Conservation (phyloP, 306 rosid genomes). For the Vigna nakashimae region DNA sequence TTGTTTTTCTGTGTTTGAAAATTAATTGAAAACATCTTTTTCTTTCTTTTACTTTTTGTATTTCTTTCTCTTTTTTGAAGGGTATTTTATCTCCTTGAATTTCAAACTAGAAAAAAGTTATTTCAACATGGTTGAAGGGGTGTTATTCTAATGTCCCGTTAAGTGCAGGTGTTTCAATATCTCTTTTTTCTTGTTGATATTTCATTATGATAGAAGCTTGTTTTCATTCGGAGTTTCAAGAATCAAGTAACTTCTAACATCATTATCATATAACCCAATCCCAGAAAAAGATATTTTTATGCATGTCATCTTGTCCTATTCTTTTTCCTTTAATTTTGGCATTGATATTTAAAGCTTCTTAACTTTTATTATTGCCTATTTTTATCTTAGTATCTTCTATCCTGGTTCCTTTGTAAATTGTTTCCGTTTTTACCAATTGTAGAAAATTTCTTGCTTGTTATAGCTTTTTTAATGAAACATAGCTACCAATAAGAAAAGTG, state of each 20-base stretch:
- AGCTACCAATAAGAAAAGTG: background rate
- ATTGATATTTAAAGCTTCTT: constrained; percentile 6
- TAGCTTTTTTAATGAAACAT: background rate
- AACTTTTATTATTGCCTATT: background rate
- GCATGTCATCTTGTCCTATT: constrained; percentile 29
- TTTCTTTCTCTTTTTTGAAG: constrained; percentile 40
- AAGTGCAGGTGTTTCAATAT: constrained; percentile 45
- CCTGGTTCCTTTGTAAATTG: background rate
- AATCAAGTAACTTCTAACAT: constrained; percentile 13
- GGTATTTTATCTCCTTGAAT: constrained; percentile 39
- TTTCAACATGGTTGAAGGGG: constrained; percentile 55
- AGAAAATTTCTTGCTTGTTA: background rate
- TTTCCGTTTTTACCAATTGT: constrained; percentile 10
- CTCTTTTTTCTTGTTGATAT: background rate
- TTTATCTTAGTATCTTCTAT: background rate
- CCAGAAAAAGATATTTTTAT: constrained; percentile 24
- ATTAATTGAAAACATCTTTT: background rate
- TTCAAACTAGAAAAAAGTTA: constrained; percentile 42
- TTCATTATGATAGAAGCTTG: background rate
- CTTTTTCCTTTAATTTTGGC: constrained; percentile 27
- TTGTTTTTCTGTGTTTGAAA: constrained; percentile 25
- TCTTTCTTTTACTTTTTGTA: background rate
- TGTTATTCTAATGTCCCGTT: constrained; percentile 20
- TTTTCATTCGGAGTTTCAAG: constrained; percentile 14
- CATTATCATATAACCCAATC: constrained; percentile 16